Conservation (phyloP, 129 eudicot genomes). For the Arctium minus region DNA sequence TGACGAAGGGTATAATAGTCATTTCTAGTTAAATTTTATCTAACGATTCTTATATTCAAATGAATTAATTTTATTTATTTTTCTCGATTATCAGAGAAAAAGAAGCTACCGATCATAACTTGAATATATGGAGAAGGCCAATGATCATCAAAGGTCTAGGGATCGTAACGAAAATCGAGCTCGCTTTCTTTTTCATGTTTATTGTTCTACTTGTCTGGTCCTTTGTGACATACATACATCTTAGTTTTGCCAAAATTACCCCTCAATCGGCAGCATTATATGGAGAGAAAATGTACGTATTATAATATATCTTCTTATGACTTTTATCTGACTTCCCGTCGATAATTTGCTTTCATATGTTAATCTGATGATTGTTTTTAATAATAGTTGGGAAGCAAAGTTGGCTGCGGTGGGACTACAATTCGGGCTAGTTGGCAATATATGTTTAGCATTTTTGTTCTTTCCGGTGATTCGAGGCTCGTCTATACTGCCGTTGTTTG, state of each 20-base stretch:
- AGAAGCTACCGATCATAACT: slow-evolving; percentile 3
- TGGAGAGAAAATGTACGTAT: slow-evolving; percentile 62
- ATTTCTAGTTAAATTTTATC: background rate
- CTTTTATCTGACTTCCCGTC: background rate
- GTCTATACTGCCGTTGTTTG: slow-evolving; percentile 54
- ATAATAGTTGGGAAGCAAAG: slow-evolving; percentile 63
- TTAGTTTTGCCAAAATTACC: slow-evolving; percentile 43
- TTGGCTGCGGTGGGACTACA: slow-evolving; percentile 50
- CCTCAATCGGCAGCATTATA: slow-evolving; percentile 36
- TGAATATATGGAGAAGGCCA: slow-evolving; percentile 60
- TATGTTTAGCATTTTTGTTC: slow-evolving; percentile 60
- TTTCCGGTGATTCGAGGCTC: slow-evolving; percentile 89
- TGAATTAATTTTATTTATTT: background rate
- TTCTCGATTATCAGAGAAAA: slow-evolving; percentile 16
- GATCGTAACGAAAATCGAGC: slow-evolving; percentile 68
- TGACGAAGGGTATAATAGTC: slow-evolving; percentile 26
- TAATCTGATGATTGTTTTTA: background rate
- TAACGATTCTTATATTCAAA: background rate
- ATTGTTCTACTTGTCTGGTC: slow-evolving; percentile 71
- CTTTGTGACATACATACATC: slow-evolving; percentile 37
- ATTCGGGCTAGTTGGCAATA: slow-evolving; percentile 66
- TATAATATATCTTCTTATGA: background rate
- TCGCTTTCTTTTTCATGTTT: slow-evolving; percentile 63
- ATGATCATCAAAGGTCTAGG: slow-evolving; percentile 77
- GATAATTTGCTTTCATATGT: background rate